phyloP scores from a whole-genome alignment of 2,329 filamentous ascomycete species.

The Thermothelomyces thermophilus region DNA sequence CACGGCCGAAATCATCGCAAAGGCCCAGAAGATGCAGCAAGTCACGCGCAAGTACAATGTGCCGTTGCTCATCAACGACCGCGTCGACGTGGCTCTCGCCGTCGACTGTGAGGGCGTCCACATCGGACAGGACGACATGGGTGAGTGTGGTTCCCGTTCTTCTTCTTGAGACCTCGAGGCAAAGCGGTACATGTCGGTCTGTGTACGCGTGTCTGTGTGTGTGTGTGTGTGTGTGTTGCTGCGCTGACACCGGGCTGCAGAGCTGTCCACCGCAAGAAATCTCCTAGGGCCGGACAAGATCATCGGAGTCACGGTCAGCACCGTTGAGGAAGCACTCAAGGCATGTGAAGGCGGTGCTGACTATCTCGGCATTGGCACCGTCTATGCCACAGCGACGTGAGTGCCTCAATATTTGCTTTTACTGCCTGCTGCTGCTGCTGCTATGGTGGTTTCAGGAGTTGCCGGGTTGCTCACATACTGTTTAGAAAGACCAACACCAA shows the following conservation, averaged over 20 bases:
- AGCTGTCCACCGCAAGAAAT: slow-evolving; percentile 57
- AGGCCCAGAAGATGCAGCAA: slow-evolving; percentile 62
- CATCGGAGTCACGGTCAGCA: slow-evolving; percentile 82
- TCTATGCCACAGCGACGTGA: slow-evolving; percentile 74
- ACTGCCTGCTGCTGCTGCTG: not conserved
- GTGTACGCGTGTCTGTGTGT: too few species aligned
- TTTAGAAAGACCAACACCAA: slow-evolving; percentile 75
- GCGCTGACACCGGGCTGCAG: slow-evolving; percentile 35
- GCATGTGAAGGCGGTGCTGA: slow-evolving; percentile 74
- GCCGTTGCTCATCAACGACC: slow-evolving; percentile 87
- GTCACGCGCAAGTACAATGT: slow-evolving; percentile 62
- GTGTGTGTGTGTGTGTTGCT: not conserved
- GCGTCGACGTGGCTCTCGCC: slow-evolving; percentile 80
- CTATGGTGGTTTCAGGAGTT: not conserved
- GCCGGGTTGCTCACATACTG: slow-evolving; percentile 1
- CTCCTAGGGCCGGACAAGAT: slow-evolving; percentile 72
- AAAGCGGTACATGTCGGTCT: too few species aligned
- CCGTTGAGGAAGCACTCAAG: slow-evolving; percentile 60
- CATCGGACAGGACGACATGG: slow-evolving; percentile 89
- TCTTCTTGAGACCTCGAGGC: too few species aligned
- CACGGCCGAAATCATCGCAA: slow-evolving; percentile 63
- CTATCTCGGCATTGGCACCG: slow-evolving; percentile 85
- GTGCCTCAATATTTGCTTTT: too few species aligned
- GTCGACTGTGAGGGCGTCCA: slow-evolving; percentile 88
- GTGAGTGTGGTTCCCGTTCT: slow-evolving; percentile 37